Base-by-base conservation (phyloP, 805 yeast genomes). In the Zygosaccharomyces siamensis region DNA sequence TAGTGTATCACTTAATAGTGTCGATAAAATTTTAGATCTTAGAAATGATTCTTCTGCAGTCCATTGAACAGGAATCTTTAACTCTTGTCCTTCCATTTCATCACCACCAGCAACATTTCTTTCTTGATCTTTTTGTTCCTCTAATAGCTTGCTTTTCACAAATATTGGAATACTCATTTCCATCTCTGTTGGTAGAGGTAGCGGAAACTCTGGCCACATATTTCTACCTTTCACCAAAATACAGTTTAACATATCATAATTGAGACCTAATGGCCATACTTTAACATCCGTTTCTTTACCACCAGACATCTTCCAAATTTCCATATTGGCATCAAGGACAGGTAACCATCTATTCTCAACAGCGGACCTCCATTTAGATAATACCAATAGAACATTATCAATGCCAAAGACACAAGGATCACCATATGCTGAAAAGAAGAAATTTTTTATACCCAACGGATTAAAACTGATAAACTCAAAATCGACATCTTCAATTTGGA, bases 351-450 rank as follows among this genome's bases (percentile, higher is more conserved):
- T 75, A 2, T 95, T 82, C 62, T 89, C 93, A 31, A 76, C 66
- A 0, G 84, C 72, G 20, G 77, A 79, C 57, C 97, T 75, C 96
- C 97, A 92, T 55, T 83, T 79, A 21, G 83, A 74, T 18, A 93
- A 70, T 0, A 88, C 79, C 28, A 86, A 66, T 33, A 93, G 72
- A 8, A 82, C 77, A 52, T 89, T 89, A 54, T 84, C 89, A 28
- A 75, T 72, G n/a, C 95, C 96, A 47, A 83, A 85, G 5, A 90
- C 64, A 54, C 93, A 86, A 0, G 99, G 99, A 64, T 92, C 97
- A 18, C 96, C 96, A 59, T 79, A 83, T 39, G 83, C 83, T 38
- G 88, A 84, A 72, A 92, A 93, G 61, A 93, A 89, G n/a, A 87
- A 64, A 2, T 90, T 84, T 53, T 78, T 80, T 12, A 66, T 53